phyloP scores from a whole-genome alignment of 495 filamentous ascomycete species.

The Penicillium canescens region DNA sequence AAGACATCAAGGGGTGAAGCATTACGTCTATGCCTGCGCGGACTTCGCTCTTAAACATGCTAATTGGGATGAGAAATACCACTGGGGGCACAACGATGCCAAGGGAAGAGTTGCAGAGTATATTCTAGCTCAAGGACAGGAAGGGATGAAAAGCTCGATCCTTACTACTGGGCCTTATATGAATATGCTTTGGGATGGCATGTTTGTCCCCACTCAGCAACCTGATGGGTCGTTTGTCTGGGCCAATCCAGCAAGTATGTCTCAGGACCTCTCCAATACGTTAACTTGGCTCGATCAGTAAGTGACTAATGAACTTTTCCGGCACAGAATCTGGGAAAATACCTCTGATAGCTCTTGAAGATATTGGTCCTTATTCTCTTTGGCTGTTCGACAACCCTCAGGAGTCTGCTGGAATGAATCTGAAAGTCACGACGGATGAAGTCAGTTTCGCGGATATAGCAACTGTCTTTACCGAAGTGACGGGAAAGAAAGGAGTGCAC shows the following conservation, averaged over 20 bases:
- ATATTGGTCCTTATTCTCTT: constrained; percentile 52
- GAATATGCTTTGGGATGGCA: constrained; percentile 43
- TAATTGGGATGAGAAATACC: constrained; percentile 36
- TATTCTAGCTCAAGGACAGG: constrained; percentile 41
- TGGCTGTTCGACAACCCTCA: constrained; percentile 58
- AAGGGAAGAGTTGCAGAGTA: constrained; percentile 53
- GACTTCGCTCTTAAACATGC: constrained; percentile 32
- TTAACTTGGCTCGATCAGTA: no score
- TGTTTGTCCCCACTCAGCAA: constrained; percentile 6
- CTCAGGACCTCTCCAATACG: background rate
- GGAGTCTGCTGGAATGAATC: constrained; percentile 49
- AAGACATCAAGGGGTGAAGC: constrained; percentile 46
- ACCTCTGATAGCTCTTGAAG: constrained; percentile 49
- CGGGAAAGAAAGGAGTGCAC: constrained; percentile 49
- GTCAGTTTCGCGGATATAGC: constrained; percentile 48
- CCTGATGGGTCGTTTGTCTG: background rate
- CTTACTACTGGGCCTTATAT: constrained; percentile 57
- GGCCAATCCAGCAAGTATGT: constrained; percentile 5
- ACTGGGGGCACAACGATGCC: constrained; percentile 53
- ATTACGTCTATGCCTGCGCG: constrained; percentile 53
- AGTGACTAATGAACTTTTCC: constrained; percentile 9
- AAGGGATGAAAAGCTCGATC: constrained; percentile 47
- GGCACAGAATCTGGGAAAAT: constrained; percentile 29
- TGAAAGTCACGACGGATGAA: constrained; percentile 51
- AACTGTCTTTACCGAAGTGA: constrained; percentile 51